Evolutionary conservation across 306 rosid genomes (phyloP), one percentile per base, ranked within the genome.

Genomic region (Comarum palustre): DNA sequence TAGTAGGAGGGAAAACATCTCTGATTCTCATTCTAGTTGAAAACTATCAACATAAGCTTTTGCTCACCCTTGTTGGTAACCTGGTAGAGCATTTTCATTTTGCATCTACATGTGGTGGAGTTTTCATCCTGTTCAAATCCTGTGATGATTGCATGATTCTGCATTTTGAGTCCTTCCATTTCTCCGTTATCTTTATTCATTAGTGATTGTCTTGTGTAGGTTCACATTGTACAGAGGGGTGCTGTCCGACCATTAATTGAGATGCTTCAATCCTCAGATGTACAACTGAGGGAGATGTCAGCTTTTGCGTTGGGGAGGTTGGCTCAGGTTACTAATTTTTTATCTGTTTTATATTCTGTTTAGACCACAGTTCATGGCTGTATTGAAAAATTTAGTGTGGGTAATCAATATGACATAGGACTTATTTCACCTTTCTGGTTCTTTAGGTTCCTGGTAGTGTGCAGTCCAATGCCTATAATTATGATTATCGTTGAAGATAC

Each of bases 241-340:
- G 99, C 97, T 89, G 97, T 94, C 62, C 84, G 78, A 55, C 99
- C 99, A 81, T 83, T 94, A 82, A 89, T 94, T 80, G 96, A 94
- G 84, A 94, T 94, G 99, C 99, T 94, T 76, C 96, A 90, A 70
- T 94, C 99, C 65, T 80, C 96, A 27, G 99, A 94, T 64, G 86
- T 94, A 22, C 99, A 94, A 71, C 91, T 94, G 66, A 88, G 90
- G 78, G 99, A 91, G 82, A 94, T 94, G 99, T 88, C 99, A 54
- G 99, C 99, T 79, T 94, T 94, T 84, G 99, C 99, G 6, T 79
- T 94, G 84, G 99, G 99, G 79, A 87, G 99, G 86, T 83, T 94
- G 80, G 99, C 99, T 59, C 97, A 94, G 99, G 99, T 94, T 67
- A 75, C 68, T 57, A 19, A 17, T 66, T 17, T 59, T 68, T 20